phyloP scores from a whole-genome alignment of 805 yeast genomes.

The Candida arabinofermentans region DNA sequence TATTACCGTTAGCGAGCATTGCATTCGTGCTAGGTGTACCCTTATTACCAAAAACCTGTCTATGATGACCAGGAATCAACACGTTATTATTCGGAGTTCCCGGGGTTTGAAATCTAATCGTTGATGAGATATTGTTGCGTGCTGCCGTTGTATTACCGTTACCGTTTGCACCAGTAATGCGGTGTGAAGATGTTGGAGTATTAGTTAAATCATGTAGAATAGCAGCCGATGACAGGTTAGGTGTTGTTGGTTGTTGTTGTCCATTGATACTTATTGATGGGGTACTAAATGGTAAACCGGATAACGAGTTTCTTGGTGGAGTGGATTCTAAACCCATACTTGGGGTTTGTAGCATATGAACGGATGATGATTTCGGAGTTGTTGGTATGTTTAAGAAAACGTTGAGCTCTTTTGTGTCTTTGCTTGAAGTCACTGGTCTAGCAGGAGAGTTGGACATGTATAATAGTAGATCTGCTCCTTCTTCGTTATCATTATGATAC shows the following conservation, averaged over 20 bases:
- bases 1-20: slow-evolving; percentile 20
- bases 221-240: slow-evolving; percentile 6
- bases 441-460: slow-evolving; percentile 79
- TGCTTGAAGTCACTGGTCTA: slow-evolving; percentile 30
- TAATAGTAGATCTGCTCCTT: slow-evolving; percentile 80
- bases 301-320: slow-evolving; percentile 16
- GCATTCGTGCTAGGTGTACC: slow-evolving; percentile 7
- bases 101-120: slow-evolving; percentile 11
- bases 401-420: slow-evolving; percentile 15
- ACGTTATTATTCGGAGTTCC: slow-evolving; percentile 13
- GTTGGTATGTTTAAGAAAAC: slow-evolving; percentile 23
- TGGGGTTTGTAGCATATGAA: slow-evolving; percentile 16
- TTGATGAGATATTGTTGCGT: not conserved
- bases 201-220: not conserved
- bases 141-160: not conserved
- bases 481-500: slow-evolving; percentile 33
- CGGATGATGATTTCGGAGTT: slow-evolving; percentile 25
- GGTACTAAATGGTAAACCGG: slow-evolving; percentile 18
- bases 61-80: slow-evolving; percentile 3
- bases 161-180: too few relatives aligned
- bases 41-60: slow-evolving; percentile 9
- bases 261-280: slow-evolving; percentile 16
- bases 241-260: slow-evolving; percentile 17
- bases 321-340: slow-evolving; percentile 25
- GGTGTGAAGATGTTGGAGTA: slow-evolving; percentile 5